phyloP scores from a whole-genome alignment of 345 rosid species.

The Populus ilicifolia region DNA sequence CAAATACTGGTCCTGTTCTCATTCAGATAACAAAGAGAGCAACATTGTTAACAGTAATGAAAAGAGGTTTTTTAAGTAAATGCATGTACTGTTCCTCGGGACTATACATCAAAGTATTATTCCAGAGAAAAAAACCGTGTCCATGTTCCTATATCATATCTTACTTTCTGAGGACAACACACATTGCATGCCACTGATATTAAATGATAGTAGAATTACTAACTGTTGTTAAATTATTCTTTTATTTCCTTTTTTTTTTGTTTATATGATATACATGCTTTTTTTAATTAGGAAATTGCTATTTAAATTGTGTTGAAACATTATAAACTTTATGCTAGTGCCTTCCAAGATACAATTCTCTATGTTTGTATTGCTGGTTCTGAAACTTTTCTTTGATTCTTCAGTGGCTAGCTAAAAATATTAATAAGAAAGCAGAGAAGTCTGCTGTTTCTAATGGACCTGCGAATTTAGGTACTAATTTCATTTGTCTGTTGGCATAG shows the following conservation, averaged over 20 bases:
- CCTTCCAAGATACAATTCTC: neutral
- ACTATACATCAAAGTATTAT: too few relatives aligned
- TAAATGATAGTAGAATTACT: neutral
- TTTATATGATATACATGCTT: neutral
- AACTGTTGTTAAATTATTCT: neutral
- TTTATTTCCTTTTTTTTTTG: neutral
- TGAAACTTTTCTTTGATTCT: conserved; percentile 8
- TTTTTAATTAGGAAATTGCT: neutral
- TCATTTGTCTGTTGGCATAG: conserved; percentile 2
- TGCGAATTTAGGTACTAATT: conserved; percentile 40
- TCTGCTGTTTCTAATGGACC: conserved; percentile 42
- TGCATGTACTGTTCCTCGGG: neutral
- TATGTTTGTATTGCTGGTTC: neutral
- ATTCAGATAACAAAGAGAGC: neutral
- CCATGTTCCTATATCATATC: too few relatives aligned
- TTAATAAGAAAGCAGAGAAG: conserved; percentile 70
- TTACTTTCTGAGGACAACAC: neutral
- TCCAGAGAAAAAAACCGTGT: too few relatives aligned
- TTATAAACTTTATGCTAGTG: neutral
- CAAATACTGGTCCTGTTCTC: neutral
- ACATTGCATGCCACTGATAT: neutral
- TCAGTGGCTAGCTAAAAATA: conserved; percentile 73
- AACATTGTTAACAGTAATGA: too few relatives aligned
- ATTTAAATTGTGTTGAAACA: neutral
- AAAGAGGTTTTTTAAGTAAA: neutral